phyloP scores from a whole-genome alignment of 208 protist genomes.

The Porcisia deanei region DNA sequence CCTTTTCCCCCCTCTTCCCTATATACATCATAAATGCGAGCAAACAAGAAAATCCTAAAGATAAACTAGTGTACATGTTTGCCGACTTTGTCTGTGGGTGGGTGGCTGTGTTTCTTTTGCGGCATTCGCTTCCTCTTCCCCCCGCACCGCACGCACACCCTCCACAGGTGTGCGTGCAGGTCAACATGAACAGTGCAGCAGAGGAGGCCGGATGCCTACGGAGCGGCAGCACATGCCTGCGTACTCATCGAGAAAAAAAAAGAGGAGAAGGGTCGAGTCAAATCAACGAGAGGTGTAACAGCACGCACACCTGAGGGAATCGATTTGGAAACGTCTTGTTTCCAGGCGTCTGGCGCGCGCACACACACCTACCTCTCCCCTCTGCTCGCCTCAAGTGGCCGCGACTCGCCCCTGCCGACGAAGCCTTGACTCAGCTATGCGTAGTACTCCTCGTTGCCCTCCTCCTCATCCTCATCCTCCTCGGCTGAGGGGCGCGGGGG shows the following conservation, averaged over 20 bases:
- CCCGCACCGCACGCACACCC: not conserved
- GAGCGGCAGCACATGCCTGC: not conserved
- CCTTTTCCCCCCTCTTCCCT: not conserved
- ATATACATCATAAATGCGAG: conserved; percentile 1
- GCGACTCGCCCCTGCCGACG: too few species aligned
- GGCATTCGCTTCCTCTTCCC: not conserved
- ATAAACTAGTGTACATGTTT: conserved; percentile 3
- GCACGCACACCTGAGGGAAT: not conserved
- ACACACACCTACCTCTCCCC: not conserved
- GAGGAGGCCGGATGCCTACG: not conserved
- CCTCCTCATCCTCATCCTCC: conserved; percentile 78
- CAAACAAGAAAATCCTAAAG: not conserved
- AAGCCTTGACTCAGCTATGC: not conserved
- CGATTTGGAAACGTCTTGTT: too few species aligned
- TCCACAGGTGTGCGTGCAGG: not conserved
- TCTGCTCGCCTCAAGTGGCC: not conserved
- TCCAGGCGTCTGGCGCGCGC: not conserved
- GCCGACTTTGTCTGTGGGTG: not conserved
- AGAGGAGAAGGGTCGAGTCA: conserved; percentile 4
- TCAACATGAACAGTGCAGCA: not conserved
- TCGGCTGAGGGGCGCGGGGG: conserved; percentile 49
- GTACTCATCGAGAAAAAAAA: not conserved
- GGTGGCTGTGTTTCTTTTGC: not conserved
- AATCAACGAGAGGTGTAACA: conserved; percentile 1
- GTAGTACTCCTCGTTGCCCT: conserved; percentile 56